Evolutionary conservation across 208 protist genomes (phyloP).

Genomic region (Spironucleus salmonicida): DNA sequence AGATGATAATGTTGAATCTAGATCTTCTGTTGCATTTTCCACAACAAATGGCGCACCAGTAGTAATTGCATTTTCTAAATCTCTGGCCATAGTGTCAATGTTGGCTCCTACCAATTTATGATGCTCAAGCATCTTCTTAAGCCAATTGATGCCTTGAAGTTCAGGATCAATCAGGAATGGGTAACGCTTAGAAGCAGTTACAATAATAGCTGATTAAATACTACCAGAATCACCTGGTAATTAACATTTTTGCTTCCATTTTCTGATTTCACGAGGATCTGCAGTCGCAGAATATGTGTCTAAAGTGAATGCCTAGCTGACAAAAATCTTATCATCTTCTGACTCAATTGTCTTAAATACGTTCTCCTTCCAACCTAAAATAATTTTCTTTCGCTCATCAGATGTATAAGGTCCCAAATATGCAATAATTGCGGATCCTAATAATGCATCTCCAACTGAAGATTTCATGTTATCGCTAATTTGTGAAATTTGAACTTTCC

Average conservation of each 20-base stretch:
- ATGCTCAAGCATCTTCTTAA: constrained; percentile 45
- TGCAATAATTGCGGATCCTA: constrained; percentile 80
- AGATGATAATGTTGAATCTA: constrained; percentile 90
- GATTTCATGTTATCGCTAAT: not conserved
- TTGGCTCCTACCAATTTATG: constrained; percentile 41
- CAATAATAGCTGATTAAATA: constrained; percentile 52
- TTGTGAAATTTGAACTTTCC: constrained; percentile 56
- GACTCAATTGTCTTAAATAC: not conserved
- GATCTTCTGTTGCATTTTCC: constrained; percentile 61
- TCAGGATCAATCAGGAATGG: constrained; percentile 53
- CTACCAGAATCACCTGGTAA: constrained; percentile 45
- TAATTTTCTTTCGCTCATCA: constrained; percentile 58
- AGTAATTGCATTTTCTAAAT: constrained; percentile 48
- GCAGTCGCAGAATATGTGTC: constrained; percentile 33
- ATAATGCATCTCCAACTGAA: constrained; percentile 43
- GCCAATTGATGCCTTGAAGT: constrained; percentile 48
- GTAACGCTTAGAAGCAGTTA: constrained; percentile 34
- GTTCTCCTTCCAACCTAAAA: constrained; percentile 1
- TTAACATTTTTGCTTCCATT: constrained; percentile 42
- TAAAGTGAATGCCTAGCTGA: constrained; percentile 2
- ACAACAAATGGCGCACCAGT: constrained; percentile 48
- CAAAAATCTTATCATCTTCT: not conserved
- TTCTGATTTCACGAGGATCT: constrained; percentile 43
- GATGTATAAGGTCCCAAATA: constrained; percentile 85
- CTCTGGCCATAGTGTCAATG: constrained; percentile 42